Base-by-base conservation (phyloP, 2,329 filamentous ascomycete genomes). In the Paecilomyces sp. region DNA sequence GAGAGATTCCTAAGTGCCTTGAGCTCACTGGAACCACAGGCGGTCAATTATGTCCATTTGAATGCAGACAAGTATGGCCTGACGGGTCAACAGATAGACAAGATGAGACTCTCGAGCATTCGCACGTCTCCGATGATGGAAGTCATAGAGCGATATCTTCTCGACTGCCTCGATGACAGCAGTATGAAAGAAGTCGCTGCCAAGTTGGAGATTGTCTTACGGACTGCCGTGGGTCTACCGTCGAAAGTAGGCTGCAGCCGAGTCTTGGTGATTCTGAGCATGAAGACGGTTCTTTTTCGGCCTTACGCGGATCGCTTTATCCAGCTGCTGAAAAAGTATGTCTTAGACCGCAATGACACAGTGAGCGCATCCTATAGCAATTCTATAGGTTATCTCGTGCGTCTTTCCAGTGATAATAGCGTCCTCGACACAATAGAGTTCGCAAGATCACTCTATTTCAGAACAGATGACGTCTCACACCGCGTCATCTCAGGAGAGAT, bases 241-340 rank as follows among this genome's bases (percentile, higher is more conserved):
- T 95, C 92, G 0, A 97, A 97, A 77, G 89, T 97, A 55, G 94
- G 92, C 41, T 95, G 92, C 68, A 90, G 89, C 64, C 86, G 91
- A 58, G 87, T 97, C 1, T 81, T 99, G 33, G 89, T 90, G 7
- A 92, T 91, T 0, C 82, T 99, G 7, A 90, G 91, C 56, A 93
- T 92, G 56, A 85, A 91, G 12, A 85, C 84, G 36, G 82, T 87
- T 41, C 80, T 92, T 31, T 90, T 97, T 73, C 84, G 83, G 41
- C 87, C 90, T 0, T 87, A 92, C 67, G 88, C 90, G 12, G 85
- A 90, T 63, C 80, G 83, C 8, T 92, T 97, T 67, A 79, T 97
- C 56, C 88, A 87, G 64, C 72, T 92, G 9, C 83, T 96, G 63
- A 86, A 91, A 67, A 93, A 91, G 72, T 85, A 92, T 60, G 85